phyloP scores from a whole-genome alignment of 2,329 filamentous ascomycete genomes.

The Alternaria longipes region DNA sequence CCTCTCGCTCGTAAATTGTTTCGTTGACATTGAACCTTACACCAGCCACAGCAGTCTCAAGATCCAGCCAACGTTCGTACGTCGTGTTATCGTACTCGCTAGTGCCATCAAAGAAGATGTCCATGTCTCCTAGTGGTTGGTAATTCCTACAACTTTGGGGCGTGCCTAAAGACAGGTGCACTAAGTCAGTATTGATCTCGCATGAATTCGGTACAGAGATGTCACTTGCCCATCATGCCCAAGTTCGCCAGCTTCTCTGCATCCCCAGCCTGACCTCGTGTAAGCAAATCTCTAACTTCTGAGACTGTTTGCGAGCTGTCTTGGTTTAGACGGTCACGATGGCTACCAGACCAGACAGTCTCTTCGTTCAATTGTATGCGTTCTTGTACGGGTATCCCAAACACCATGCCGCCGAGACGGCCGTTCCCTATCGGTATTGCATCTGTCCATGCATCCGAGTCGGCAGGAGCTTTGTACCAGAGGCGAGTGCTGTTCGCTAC shows the following conservation, averaged over 20 bases:
- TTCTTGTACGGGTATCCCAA: slow-evolving; percentile 57
- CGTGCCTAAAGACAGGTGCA: neutral
- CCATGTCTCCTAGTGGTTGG: slow-evolving; percentile 12
- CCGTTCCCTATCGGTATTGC: slow-evolving; percentile 62
- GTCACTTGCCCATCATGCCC: slow-evolving; percentile 7
- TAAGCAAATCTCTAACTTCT: slow-evolving; percentile 8
- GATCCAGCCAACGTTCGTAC: slow-evolving; percentile 13
- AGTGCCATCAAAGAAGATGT: slow-evolving; percentile 10
- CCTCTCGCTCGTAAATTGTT: slow-evolving; percentile 10
- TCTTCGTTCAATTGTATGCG: slow-evolving; percentile 60
- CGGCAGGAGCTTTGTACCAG: slow-evolving; percentile 10
- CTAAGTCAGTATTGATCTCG: too few relatives aligned
- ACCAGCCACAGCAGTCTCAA: neutral
- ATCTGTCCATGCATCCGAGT: slow-evolving; percentile 45
- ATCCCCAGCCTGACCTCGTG: neutral
- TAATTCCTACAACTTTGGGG: slow-evolving; percentile 8
- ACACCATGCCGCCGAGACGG: slow-evolving; percentile 58
- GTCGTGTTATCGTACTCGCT: slow-evolving; percentile 1
- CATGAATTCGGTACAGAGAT: too few relatives aligned
- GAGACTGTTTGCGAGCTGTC: slow-evolving; percentile 9
- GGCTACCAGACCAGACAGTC: slow-evolving; percentile 44
- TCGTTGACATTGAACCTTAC: slow-evolving; percentile 6
- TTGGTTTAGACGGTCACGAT: slow-evolving; percentile 52
- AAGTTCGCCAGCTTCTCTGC: slow-evolving; percentile 15
- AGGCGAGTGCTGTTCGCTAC: slow-evolving; percentile 9